phyloP scores from a whole-genome alignment of 345 rosid species.

The Pistacia integerrima region DNA sequence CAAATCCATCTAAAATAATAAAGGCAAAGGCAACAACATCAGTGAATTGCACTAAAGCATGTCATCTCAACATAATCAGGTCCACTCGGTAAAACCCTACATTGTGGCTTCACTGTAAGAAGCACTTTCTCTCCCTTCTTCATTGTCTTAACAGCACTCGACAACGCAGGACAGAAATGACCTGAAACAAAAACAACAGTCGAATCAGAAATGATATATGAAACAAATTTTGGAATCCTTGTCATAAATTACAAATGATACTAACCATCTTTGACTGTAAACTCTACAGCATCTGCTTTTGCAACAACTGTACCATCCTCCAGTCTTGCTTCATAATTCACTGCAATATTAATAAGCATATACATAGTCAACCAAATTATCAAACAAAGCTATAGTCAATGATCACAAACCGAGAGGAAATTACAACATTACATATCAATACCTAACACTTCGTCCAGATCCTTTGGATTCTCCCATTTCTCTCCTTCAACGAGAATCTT shows the following conservation, averaged over 20 bases:
- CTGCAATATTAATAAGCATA: slow-evolving; percentile 36
- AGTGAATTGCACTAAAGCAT: neutral
- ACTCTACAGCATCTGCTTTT: slow-evolving; percentile 75
- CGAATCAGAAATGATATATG: neutral
- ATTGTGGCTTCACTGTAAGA: slow-evolving; percentile 78
- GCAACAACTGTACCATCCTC: slow-evolving; percentile 77
- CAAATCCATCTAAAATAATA: slow-evolving; percentile 74
- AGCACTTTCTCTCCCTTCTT: slow-evolving; percentile 80
- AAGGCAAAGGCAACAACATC: neutral
- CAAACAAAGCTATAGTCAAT: neutral
- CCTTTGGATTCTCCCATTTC: slow-evolving; percentile 85
- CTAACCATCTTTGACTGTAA: slow-evolving; percentile 75
- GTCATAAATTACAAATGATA: neutral
- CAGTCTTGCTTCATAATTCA: slow-evolving; percentile 70
- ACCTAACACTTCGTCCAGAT: slow-evolving; percentile 82
- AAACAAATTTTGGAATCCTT: too few species aligned
- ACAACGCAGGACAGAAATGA: slow-evolving; percentile 80
- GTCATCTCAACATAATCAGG: neutral
- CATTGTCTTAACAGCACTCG: slow-evolving; percentile 89
- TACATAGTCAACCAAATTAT: neutral
- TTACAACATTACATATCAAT: neutral
- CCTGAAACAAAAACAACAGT: slow-evolving; percentile 36
- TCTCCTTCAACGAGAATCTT: slow-evolving; percentile 68
- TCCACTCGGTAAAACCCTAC: slow-evolving; percentile 31
- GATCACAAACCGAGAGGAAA: neutral